Percentiles rank a stretch among this genome's conserved stretches.
Conservation (phyloP, 1,139 yeast genomes). For the Waltiozyma sp. region DNA sequence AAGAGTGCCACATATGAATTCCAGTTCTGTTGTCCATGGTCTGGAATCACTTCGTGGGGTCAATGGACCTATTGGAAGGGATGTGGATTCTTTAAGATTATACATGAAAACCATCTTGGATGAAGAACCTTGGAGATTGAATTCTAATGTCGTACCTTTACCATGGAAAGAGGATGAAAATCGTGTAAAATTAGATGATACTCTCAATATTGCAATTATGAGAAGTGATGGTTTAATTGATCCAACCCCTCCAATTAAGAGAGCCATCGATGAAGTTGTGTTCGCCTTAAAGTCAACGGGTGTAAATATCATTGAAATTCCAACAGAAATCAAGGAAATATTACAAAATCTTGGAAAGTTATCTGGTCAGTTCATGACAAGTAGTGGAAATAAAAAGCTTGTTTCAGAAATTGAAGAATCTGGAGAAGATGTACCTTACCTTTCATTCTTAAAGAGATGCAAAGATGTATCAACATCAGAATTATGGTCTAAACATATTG, state of each 20-base stretch:
- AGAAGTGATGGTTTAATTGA: conserved; percentile 34
- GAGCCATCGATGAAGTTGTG: conserved; percentile 38
- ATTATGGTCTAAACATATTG: conserved; percentile 27
- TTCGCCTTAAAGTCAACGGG: conserved; percentile 40
- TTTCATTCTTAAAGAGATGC: conserved; percentile 25
- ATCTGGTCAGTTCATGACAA: conserved; percentile 31
- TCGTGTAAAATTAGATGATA: conserved; percentile 21
- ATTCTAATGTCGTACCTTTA: conserved; percentile 41
- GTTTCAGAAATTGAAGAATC: conserved; percentile 11
- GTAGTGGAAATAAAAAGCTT: conserved; percentile 17
- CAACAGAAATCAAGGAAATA: conserved; percentile 17
- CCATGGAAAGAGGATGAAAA: conserved; percentile 54
- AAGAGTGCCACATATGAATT: conserved; percentile 37
- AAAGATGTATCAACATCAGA: conserved; percentile 26
- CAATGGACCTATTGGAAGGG: conserved; percentile 46
- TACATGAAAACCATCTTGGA: conserved; percentile 45
- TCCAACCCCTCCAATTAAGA: conserved; percentile 53
- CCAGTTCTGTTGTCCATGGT: conserved; percentile 46
- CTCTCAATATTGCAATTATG: conserved; percentile 36
- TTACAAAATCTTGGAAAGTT: conserved; percentile 11
- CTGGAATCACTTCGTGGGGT: conserved; percentile 45
- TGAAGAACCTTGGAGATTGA: conserved; percentile 24
- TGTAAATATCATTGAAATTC: conserved; percentile 45
- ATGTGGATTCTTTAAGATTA: conserved; percentile 56
- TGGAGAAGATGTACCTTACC: conserved; percentile 30